Conservation (phyloP, 768 basidiomycete genomes). For the Dacryopinax spathularia region DNA sequence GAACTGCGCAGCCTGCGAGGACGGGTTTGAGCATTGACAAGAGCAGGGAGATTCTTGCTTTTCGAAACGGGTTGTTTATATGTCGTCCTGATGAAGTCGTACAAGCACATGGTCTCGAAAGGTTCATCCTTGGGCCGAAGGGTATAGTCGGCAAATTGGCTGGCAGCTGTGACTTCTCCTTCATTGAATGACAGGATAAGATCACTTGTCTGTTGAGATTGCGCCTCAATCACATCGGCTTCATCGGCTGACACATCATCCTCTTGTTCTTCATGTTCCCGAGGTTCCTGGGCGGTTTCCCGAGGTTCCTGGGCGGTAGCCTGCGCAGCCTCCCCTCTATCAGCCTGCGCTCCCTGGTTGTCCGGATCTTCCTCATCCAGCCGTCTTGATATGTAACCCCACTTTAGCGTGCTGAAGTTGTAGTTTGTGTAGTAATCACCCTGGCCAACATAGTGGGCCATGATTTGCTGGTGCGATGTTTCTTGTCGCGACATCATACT, state of each 20-base stretch:
- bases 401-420: conserved; percentile 24
- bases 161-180: too few relatives aligned
- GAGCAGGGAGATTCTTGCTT: conserved; percentile 3
- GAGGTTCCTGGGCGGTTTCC: too few relatives aligned
- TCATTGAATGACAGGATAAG: too few relatives aligned
- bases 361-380: not conserved
- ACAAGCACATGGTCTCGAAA: conserved; percentile 11
- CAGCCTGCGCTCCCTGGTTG: too few relatives aligned
- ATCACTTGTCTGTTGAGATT: too few relatives aligned
- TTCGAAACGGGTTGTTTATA: conserved; percentile 14
- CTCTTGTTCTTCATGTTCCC: too few relatives aligned
- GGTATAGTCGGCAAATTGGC: conserved; percentile 22
- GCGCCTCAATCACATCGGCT: too few relatives aligned
- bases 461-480: conserved; percentile 28
- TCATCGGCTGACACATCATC: too few relatives aligned
- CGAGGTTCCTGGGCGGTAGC: too few relatives aligned
- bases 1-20: not conserved
- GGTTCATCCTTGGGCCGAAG: not conserved
- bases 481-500: conserved; percentile 29
- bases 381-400: conserved; percentile 18
- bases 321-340: too few relatives aligned
- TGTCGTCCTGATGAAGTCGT: conserved; percentile 21
- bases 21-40: conserved; percentile 8
- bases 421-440: conserved; percentile 31
- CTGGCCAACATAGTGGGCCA: conserved; percentile 23